phyloP scores from a whole-genome alignment of 2,329 filamentous ascomycete species.

The Fusarium sp. region DNA sequence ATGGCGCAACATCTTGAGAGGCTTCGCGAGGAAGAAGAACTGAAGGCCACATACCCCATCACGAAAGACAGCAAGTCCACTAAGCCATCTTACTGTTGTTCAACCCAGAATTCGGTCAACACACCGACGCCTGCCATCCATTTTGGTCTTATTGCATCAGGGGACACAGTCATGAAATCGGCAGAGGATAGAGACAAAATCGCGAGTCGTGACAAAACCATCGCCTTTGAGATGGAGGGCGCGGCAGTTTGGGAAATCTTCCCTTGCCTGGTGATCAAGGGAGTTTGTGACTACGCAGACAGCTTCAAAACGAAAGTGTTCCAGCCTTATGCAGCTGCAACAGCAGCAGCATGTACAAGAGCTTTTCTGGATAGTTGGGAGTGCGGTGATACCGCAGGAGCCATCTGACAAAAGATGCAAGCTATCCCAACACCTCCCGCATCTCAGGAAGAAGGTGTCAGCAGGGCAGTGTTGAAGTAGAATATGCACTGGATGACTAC shows the following conservation, averaged over 20 bases:
- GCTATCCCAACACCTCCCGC: too few relatives aligned
- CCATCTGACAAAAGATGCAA: too few relatives aligned
- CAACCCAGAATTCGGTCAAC: not conserved
- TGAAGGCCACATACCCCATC: not conserved
- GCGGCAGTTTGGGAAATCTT: slow-evolving; percentile 24
- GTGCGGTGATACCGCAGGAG: too few relatives aligned
- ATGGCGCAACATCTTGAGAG: accelerated
- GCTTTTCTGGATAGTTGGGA: slow-evolving; percentile 14
- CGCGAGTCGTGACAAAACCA: not conserved
- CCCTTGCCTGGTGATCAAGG: slow-evolving; percentile 27
- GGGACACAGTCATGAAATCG: slow-evolving; percentile 21
- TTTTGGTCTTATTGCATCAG: slow-evolving; percentile 12
- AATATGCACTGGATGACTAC: too few relatives aligned
- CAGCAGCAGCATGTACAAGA: not conserved
- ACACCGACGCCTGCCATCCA: not conserved
- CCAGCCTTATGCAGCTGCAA: slow-evolving; percentile 7
- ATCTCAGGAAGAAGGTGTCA: too few relatives aligned
- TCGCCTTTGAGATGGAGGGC: slow-evolving; percentile 33
- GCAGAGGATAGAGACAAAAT: slow-evolving; percentile 3
- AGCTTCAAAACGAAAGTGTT: slow-evolving; percentile 20
- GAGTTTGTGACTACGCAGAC: slow-evolving; percentile 31
- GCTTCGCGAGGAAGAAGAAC: not conserved
- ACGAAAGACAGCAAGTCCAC: not conserved
- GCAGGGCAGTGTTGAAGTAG: too few relatives aligned
- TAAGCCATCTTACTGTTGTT: not conserved